Conservation (phyloP, 805 yeast species). For the Cyberlindnera nakhonratchasimensis region DNA sequence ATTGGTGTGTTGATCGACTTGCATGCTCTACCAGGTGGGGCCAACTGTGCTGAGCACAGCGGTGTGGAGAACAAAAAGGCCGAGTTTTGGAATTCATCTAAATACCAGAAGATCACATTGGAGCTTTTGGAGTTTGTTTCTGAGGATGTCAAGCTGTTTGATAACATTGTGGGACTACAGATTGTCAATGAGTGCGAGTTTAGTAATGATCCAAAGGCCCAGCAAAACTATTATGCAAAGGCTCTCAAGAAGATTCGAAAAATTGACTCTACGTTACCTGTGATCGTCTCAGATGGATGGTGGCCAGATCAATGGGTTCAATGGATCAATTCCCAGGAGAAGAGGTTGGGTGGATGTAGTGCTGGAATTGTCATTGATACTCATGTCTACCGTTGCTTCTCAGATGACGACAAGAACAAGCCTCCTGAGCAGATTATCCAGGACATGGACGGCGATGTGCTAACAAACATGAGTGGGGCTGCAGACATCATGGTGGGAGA, state of each 20-base stretch:
- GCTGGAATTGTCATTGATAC: slow-evolving; percentile 74
- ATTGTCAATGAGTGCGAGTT: slow-evolving; percentile 81
- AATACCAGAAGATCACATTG: slow-evolving; percentile 43
- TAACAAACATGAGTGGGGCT: slow-evolving; percentile 45
- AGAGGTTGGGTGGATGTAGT: slow-evolving; percentile 38
- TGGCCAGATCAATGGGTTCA: slow-evolving; percentile 75
- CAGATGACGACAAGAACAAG: slow-evolving; percentile 66
- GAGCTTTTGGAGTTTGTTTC: slow-evolving; percentile 59
- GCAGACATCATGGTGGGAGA: slow-evolving; percentile 85
- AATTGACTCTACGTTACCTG: slow-evolving; percentile 55
- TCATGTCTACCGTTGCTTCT: slow-evolving; percentile 84
- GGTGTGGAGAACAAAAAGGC: slow-evolving; percentile 62
- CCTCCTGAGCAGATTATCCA: slow-evolving; percentile 58
- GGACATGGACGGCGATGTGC: slow-evolving; percentile 49
- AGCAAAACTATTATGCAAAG: slow-evolving; percentile 57
- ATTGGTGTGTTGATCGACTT: slow-evolving; percentile 81
- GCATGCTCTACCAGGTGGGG: slow-evolving; percentile 92
- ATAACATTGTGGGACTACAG: slow-evolving; percentile 79
- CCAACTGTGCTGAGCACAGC: slow-evolving; percentile 81
- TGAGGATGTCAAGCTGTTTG: slow-evolving; percentile 49
- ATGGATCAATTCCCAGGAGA: slow-evolving; percentile 42
- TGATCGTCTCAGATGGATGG: slow-evolving; percentile 93
- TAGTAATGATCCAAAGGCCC: slow-evolving; percentile 48
- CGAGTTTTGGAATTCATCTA: slow-evolving; percentile 56
- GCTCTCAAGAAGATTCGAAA: slow-evolving; percentile 61